phyloP scores from a whole-genome alignment of 1,284 basidiomycete species.

The Irpex sp. region DNA sequence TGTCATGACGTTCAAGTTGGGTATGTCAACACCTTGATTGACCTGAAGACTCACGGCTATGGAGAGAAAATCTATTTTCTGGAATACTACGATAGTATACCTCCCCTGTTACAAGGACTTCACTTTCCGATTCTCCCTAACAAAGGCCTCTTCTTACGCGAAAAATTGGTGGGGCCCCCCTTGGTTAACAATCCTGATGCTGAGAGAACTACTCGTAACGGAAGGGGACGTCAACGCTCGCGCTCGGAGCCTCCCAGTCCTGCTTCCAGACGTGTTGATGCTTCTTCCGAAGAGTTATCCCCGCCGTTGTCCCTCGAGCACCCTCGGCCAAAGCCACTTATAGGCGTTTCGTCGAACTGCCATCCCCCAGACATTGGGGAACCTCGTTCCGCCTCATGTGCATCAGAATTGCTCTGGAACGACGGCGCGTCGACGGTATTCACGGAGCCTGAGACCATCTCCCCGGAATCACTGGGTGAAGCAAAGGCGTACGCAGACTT shows the following conservation, averaged over 20 bases:
- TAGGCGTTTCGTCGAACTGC: not conserved
- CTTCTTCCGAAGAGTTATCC: not conserved
- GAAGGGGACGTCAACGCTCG: not conserved
- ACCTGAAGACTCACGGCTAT: constrained; percentile 61
- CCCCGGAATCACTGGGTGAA: not conserved
- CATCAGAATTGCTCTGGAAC: not conserved
- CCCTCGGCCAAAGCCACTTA: not conserved
- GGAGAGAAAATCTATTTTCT: constrained; percentile 65
- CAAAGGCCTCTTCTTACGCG: not conserved
- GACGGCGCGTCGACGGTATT: not conserved
- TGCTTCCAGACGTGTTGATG: not conserved
- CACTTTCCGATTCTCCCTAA: not conserved
- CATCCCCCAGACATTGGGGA: not conserved
- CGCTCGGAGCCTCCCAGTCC: not conserved
- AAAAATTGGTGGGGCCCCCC: not conserved
- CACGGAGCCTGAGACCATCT: too few species aligned
- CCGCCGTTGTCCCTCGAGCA: not conserved
- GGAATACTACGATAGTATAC: constrained; percentile 41
- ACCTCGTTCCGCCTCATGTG: not conserved
- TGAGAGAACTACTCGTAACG: not conserved
- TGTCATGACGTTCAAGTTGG: constrained; percentile 77
- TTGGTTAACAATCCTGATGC: not conserved
- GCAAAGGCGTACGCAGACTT: not conserved
- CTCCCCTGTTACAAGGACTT: not conserved
- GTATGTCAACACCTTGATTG: constrained; percentile 59